Percentiles rank a stretch among this genome's conserved stretches.
These are phyloP conservation scores for Medicago truncatula DNA, from an alignment of 306 rosid species.

Conservation along the genomic window DNA sequence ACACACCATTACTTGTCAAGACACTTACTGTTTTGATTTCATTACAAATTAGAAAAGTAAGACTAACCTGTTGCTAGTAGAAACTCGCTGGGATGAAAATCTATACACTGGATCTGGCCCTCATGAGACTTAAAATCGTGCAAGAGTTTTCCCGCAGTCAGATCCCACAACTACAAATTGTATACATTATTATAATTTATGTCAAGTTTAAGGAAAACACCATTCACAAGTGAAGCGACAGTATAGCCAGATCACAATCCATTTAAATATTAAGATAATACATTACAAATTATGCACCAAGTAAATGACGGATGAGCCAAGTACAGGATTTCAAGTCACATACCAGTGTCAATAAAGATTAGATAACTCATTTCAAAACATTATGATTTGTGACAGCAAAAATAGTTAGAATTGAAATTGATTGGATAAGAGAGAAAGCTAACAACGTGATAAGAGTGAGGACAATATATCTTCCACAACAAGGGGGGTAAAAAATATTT, in stretches of 20 bases:
- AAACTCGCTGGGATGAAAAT: conserved; percentile 96
- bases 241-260: neutral
- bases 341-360: conserved; percentile 11
- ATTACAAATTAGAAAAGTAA: conserved; percentile 37
- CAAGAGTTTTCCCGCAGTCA: conserved; percentile 94
- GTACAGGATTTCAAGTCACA: conserved; percentile 27
- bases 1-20: conserved; percentile 3
- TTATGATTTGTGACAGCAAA: neutral
- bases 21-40: conserved; percentile 1
- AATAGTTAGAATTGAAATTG: neutral
- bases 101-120: conserved; percentile 97
- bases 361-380: conserved; percentile 20
- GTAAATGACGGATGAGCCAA: conserved; percentile 34
- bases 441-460: neutral
- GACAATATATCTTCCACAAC: neutral
- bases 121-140: conserved; percentile 96
- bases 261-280: neutral
- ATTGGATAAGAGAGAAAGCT: neutral
- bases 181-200: conserved; percentile 24
- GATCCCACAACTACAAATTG: conserved; percentile 88
- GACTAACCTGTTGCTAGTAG: conserved; percentile 93
- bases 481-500: neutral
- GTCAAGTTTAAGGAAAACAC: neutral
- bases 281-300: conserved; percentile 8
- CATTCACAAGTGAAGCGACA: conserved; percentile 21